Base-by-base conservation (phyloP, 805 yeast genomes). In the Saccharomycopsis javanensis region DNA sequence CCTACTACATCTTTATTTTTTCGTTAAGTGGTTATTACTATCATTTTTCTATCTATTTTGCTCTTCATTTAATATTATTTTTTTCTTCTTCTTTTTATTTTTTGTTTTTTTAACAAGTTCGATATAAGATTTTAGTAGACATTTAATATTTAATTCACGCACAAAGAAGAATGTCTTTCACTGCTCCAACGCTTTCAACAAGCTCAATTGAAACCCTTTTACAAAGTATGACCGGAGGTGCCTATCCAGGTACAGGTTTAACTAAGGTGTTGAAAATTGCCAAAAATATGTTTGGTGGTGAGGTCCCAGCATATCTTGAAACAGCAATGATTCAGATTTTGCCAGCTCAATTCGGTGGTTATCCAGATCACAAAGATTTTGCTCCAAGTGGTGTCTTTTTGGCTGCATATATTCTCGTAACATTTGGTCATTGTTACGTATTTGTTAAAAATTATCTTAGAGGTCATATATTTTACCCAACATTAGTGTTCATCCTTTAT, bases 321-420 rank as follows among this genome's bases (percentile, higher is more conserved):
- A 65, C 68, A 1, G 60, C 60, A 1, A 54, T 57, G 15, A 53
- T 46, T 31, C 25, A 53, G 30, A 60, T 66, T 33, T 84, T 81
- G 64, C 75, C 72, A 55, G 70, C 80, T 6, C 67, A 82, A 46
- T 84, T 83, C 69, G 91, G 91, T 8, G 79, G 79, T 6, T 86
- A 83, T 64, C 88, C 89, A 2, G 50, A 33, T 42, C 50, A 50
- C 23, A 67, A 64, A 13, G 92, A 86, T 67, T 66, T 74, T 11
- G 88, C 81, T 1, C 90, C 90, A 2, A 71, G 78, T 57, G 79
- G 80, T 1, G 67, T 85, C 0, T 83, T 85, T 62, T 65, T 76
- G 2, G 86, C 78, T 0, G 69, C 79, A 1, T 85, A 81, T 61
- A 67, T 71, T 13, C 59, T 84, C 3, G 63, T 85, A 35, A 63